Base-by-base conservation (phyloP, 2,329 filamentous ascomycete genomes). In the Calonectria hongkongensis region DNA sequence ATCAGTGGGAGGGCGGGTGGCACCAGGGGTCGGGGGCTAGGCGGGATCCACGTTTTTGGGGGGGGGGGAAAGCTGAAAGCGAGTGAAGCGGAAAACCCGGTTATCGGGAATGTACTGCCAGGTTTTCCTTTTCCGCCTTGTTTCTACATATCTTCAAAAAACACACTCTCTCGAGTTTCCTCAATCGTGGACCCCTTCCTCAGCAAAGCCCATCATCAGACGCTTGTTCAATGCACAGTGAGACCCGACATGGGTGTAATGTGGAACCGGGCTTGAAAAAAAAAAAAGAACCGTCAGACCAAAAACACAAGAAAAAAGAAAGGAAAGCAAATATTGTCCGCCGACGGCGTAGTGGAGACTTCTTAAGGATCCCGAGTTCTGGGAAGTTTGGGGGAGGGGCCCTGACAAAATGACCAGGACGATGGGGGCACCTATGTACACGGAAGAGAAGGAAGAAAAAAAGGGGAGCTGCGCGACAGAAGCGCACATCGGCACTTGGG, bases 321-420 rank as follows among this genome's bases (percentile, higher is more conserved):
- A 45, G 28, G 10, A 47, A 63, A 56, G 3, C 18, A 43, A 16
- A 18, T 15, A 63, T 30, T 45, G 27, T 9, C 8, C 25, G 39
- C 58, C 25, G 58, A 45, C 39, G 39, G 25, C 58, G 39, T 43
- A 16, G 54, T 28, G 54, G 54, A n/a, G 36, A 60, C 51, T 25
- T 39, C 25, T 39, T 21, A 56, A 36, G 6, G 39, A 60, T 51
- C 62, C 50, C 62, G 45, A 56, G 28, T 70, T 27, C 51, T 66
- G 68, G 68, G 68, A 70, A 64, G 70, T 72, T 70, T 72, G 65
- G 70, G 70, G 70, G 70, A 72, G 70, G 70, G 70, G 58, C 69
- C 36, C 43, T 48, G 43, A 48, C 28, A 48, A 50, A 51, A 60
- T 27, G 21, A 41, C 16, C 21, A 15, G 30, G 33, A 39, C 51